Evolutionary conservation across 352 stramenopile genomes (phyloP).

Genomic region (Blastocystis hominis): DNA sequence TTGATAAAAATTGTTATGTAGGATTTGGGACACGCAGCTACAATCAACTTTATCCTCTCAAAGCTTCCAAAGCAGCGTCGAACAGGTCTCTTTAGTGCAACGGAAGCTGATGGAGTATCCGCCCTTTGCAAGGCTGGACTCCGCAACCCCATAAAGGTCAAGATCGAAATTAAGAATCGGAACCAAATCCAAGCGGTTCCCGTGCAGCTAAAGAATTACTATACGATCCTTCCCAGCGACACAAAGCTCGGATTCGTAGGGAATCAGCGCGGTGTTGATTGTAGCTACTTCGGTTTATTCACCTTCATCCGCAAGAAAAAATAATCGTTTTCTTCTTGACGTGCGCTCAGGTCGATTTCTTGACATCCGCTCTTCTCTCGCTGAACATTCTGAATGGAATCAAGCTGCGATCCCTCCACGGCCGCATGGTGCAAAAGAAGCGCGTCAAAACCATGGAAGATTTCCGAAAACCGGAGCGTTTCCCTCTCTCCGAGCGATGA

Average conservation of each 20-base stretch:
- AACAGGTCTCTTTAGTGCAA: slow-evolving; percentile 81
- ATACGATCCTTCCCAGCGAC: slow-evolving; percentile 80
- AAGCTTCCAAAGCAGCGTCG: slow-evolving; percentile 89
- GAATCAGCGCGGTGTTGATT: not conserved
- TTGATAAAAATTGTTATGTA: slow-evolving; percentile 67
- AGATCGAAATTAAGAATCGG: slow-evolving; percentile 78
- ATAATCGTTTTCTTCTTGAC: slow-evolving; percentile 97
- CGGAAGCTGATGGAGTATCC: slow-evolving; percentile 79
- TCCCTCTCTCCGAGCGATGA: not conserved
- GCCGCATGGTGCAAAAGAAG: slow-evolving; percentile 72
- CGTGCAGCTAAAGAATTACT: slow-evolving; percentile 82
- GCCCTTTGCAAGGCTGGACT: slow-evolving; percentile 84
- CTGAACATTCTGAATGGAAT: slow-evolving; percentile 66
- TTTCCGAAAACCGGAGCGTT: slow-evolving; percentile 43
- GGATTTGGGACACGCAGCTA: slow-evolving; percentile 56
- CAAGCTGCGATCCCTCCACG: slow-evolving; percentile 65
- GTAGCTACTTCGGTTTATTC: slow-evolving; percentile 35
- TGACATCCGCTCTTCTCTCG: slow-evolving; percentile 75
- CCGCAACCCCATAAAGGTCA: slow-evolving; percentile 92
- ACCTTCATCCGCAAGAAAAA: slow-evolving; percentile 67
- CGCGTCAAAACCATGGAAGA: slow-evolving; percentile 64
- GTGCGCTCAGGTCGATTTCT: slow-evolving; percentile 96
- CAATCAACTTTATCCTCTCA: slow-evolving; percentile 73
- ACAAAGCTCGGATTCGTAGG: slow-evolving; percentile 72
- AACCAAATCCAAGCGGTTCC: slow-evolving; percentile 66